phyloP scores from a whole-genome alignment of 768 basidiomycete species.

The Tylopilus plumbeoviolaceoides region DNA sequence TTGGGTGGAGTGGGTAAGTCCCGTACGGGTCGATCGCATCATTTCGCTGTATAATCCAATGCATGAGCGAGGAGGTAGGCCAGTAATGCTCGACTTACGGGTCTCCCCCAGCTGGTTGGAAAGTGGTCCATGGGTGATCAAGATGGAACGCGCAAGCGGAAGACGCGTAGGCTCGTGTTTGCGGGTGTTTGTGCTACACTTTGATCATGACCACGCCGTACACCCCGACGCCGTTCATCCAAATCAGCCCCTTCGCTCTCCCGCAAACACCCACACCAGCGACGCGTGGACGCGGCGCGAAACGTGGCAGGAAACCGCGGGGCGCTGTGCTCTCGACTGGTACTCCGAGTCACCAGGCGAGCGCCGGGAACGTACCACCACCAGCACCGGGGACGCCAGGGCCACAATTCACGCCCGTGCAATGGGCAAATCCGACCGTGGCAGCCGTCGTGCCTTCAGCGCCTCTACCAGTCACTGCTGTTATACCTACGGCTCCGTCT shows the following conservation, averaged over 20 bases:
- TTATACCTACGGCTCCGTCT: neutral
- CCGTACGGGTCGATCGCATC: conserved; percentile 72
- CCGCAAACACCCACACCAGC: conserved; percentile 23
- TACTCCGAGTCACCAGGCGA: conserved; percentile 11
- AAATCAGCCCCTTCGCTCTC: conserved; percentile 10
- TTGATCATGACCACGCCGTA: conserved; percentile 23
- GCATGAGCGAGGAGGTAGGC: neutral
- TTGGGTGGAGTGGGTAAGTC: conserved; percentile 70
- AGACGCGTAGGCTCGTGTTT: conserved; percentile 24
- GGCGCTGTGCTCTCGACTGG: conserved; percentile 11
- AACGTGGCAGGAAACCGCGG: conserved; percentile 25
- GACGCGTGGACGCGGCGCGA: conserved; percentile 25
- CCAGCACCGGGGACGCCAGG: neutral
- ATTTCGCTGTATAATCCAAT: conserved; percentile 50
- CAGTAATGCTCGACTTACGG: conserved; percentile 41
- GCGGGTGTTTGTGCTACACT: conserved; percentile 8
- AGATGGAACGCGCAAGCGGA: conserved; percentile 20
- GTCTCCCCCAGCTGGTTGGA: conserved; percentile 80
- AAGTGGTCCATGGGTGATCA: conserved; percentile 66
- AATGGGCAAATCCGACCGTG: conserved; percentile 32
- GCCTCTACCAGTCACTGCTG: conserved; percentile 7
- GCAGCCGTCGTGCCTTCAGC: conserved; percentile 8
- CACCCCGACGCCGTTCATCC: conserved; percentile 21
- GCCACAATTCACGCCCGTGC: conserved; percentile 34
- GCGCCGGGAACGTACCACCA: neutral